phyloP scores from a whole-genome alignment of 345 rosid species.

The Camelina sativa region DNA sequence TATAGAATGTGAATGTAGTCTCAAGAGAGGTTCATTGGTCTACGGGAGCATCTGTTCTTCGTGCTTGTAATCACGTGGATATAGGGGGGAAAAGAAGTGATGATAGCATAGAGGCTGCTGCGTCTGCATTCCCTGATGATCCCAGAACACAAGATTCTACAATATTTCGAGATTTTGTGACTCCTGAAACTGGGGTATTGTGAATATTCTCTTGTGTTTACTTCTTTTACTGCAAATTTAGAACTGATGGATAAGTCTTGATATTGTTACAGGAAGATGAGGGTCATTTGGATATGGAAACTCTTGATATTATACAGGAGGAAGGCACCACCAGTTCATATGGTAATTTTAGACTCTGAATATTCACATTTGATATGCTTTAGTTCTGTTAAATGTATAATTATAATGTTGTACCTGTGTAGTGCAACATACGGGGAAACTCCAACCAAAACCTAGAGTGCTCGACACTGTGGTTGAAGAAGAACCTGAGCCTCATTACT shows the following conservation, averaged over 20 bases:
- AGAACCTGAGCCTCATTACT: slow-evolving; percentile 43
- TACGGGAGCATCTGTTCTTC: slow-evolving; percentile 19
- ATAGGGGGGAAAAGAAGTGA: slow-evolving; percentile 3
- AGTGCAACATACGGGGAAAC: slow-evolving; percentile 51
- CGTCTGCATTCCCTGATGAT: slow-evolving; percentile 9
- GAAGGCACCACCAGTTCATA: slow-evolving; percentile 41
- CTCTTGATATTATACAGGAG: slow-evolving; percentile 47
- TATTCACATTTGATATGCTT: background rate
- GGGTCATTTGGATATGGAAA: slow-evolving; percentile 46
- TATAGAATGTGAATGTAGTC: slow-evolving; percentile 36
- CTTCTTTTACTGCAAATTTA: slow-evolving; percentile 5
- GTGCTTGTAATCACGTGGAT: slow-evolving; percentile 18
- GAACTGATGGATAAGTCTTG: slow-evolving; percentile 16
- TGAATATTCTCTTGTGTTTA: slow-evolving; percentile 4
- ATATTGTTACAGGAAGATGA: slow-evolving; percentile 43
- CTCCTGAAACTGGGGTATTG: slow-evolving; percentile 29
- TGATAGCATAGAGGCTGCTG: slow-evolving; percentile 24
- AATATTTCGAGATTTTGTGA: slow-evolving; percentile 17
- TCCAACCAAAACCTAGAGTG: slow-evolving; percentile 54
- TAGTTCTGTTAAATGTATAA: background rate
- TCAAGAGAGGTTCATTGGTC: slow-evolving; percentile 14
- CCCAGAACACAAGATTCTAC: slow-evolving; percentile 31
- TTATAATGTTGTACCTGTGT: background rate
- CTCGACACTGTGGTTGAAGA: slow-evolving; percentile 47
- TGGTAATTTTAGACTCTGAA: slow-evolving; percentile 28